Base-by-base conservation (phyloP, 225 moss, liverwort and hornwort species). In the Pseudoscleropodium purum region DNA sequence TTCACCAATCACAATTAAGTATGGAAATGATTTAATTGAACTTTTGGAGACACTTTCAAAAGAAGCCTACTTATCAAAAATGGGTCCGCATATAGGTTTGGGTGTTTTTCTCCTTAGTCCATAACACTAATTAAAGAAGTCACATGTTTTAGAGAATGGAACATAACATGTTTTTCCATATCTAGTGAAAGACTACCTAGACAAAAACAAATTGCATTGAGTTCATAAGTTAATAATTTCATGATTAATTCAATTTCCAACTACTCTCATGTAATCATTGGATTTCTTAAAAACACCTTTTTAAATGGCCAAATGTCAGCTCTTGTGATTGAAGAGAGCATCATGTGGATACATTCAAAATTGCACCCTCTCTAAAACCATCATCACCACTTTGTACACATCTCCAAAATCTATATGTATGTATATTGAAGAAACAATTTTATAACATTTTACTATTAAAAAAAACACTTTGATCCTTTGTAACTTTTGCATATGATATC, bases 51-150 rank as follows among this genome's bases (percentile, higher is more conserved):
- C 3, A 26, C 5, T 26, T 72, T 26, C 0, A 26, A 4, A 26
- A 72, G 5, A 72, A 41, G 15, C 15, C 2, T 26, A 9, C 1
- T 26, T 26, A 9, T 8, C 15, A 41, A 2, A 24, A 69, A n/a
- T 13, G 13, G 24, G 0, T 26, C 3, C 5, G 3, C 9, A 9
- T 3, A 15, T 8, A 1, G 0, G 8, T 8, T 26, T 4, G 15
- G 26, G 2, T 41, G 15, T 20, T 72, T 70, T 70, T 41, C 13
- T 15, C 15, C 72, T 65, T 26, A 15, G 16, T 43, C 9, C 5
- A 45, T 29, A 29, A 17, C 1, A 2, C 17, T 45, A 47, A 47
- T 47, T 8, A 43, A 74, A 74, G 17, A 45, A 41, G 17, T 17
- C 17, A 15, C 0, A 29, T 9, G 0, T 73, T 16, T 15, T 73